These are phyloP conservation scores for Chaetomium fimeti DNA, from an alignment of 495 filamentous ascomycete species.

Conservation along the genomic window DNA sequence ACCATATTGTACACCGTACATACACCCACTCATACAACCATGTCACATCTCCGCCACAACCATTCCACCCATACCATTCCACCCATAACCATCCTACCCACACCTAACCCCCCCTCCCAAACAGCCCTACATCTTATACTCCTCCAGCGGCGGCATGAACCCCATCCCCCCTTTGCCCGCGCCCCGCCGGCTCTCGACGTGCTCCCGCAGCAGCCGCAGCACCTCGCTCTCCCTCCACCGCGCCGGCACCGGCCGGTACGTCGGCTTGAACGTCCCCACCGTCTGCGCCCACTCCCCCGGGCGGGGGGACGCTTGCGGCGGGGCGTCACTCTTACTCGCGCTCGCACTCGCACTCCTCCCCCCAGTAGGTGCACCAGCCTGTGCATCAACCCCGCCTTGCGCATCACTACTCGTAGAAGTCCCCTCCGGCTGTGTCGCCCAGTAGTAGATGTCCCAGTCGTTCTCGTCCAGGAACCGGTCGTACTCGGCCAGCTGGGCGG, in stretches of 20 bases:
- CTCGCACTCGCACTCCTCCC: not conserved
- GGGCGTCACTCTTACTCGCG: not conserved
- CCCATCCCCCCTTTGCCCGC: conserved; percentile 44
- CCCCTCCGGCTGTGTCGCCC: conserved; percentile 79
- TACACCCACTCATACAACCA: not conserved
- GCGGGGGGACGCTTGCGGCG: conserved; percentile 25
- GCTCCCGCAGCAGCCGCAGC: conserved; percentile 68
- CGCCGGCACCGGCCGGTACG: conserved; percentile 82
- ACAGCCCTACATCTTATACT: conserved; percentile 16
- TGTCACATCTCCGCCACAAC: not conserved
- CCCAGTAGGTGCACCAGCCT: not conserved
- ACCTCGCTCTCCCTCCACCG: conserved; percentile 84
- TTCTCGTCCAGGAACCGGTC: conserved; percentile 97
- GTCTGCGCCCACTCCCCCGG: conserved; percentile 95
- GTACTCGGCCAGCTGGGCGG: conserved; percentile 73
- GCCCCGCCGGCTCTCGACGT: conserved; percentile 57
- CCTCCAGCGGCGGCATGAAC: conserved; percentile 48
- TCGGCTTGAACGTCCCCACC: conserved; percentile 87
- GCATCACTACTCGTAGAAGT: conserved; percentile 33
- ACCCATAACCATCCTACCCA: not conserved
- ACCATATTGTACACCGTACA: not conserved
- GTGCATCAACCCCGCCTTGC: not conserved
- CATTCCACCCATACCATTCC: not conserved
- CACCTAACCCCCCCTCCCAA: not conserved
- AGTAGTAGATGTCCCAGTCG: conserved; percentile 99